Base-by-base conservation (phyloP, 768 basidiomycete species). In the Amanita rubescens region DNA sequence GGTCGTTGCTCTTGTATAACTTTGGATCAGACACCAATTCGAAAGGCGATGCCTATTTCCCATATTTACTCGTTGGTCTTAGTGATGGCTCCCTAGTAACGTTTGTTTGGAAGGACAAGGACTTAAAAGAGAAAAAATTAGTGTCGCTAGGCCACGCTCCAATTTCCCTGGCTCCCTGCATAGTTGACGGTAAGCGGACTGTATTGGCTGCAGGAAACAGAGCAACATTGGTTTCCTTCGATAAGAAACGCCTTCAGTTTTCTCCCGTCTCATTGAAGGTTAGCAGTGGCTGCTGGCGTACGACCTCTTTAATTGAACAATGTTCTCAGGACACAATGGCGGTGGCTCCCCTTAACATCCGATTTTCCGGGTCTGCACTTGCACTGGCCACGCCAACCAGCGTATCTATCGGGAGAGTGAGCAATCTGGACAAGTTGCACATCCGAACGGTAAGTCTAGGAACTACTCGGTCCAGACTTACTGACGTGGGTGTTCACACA, bases 181-280 rank as follows among this genome's bases (percentile, higher is more conserved):
- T 64, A 15, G 74, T 80, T n/a, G 77, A 79, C 39, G 81, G 75
- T 6, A 75, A 69, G 59, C 67, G 66, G 20, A 69, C 77, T 3
- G 78, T 94, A 0, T 77, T 95, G 59, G 91, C 87, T 7, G 80
- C 76, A 27, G 87, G 87, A 7, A 84, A 80, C 57, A 69, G 84
- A 51, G 80, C 87, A 8, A 80, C 81, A 5, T 71, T 93, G 12
- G 68, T 94, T 39, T 84, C 79, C 34, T 82, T 78, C 71, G 80
- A 88, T 43, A 81, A 74, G 56, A 80, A 81, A 37, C 69, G 82
- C 33, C 60, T 94, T 37, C 74, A 76, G 5, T 78, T 80, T 59
- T 87, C 90, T 8, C 81, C 87, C 0, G 75, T 93, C 27, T 80
- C 83, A 69, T 62, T 91, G 48, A 90, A 87, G 76, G 81, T 76